A percentile compares a stretch with the other conserved stretches of the same genome.
These are phyloP conservation scores for Sarcodon aspratus DNA, from an alignment of 768 basidiomycete genomes.

Conservation along the genomic window DNA sequence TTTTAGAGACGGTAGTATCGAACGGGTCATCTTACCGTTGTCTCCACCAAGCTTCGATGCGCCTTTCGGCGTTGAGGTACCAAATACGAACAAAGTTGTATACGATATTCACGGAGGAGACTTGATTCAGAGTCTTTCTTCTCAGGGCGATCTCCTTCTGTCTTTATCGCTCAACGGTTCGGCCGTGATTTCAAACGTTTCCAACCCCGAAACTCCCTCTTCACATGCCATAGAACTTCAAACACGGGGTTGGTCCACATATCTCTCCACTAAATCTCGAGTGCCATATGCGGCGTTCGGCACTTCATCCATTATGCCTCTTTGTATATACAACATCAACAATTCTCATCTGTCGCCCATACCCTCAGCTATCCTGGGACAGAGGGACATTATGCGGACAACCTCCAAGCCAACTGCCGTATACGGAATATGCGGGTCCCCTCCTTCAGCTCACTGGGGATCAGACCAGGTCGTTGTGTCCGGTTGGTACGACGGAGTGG, in stretches of 20 bases:
- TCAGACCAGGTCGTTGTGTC: constrained; percentile 65
- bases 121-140: constrained; percentile 44
- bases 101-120: constrained; percentile 26
- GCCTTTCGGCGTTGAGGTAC: constrained; percentile 8
- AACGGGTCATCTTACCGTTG: constrained; percentile 26
- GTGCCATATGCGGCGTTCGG: constrained; percentile 61
- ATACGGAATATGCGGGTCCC: constrained; percentile 56
- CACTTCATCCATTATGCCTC: constrained; percentile 43
- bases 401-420: constrained; percentile 36
- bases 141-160: constrained; percentile 31
- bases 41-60: constrained; percentile 10
- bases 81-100: constrained; percentile 10
- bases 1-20: constrained; percentile 19
- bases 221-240: constrained; percentile 30
- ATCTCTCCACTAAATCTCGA: constrained; percentile 40
- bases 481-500: constrained; percentile 75
- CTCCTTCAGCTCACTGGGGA: constrained; percentile 57
- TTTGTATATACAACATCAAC: too few relatives aligned
- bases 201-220: constrained; percentile 7
- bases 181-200: constrained; percentile 23
- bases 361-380: constrained; percentile 38
- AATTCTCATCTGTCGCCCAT: constrained; percentile 21
- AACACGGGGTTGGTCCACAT: constrained; percentile 50
- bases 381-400: constrained; percentile 9
- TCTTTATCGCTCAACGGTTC: constrained; percentile 48